Percentiles rank a stretch among this genome's conserved stretches.
Conservation (phyloP, 768 basidiomycete species). For the Termitomyces bulborhizus region DNA sequence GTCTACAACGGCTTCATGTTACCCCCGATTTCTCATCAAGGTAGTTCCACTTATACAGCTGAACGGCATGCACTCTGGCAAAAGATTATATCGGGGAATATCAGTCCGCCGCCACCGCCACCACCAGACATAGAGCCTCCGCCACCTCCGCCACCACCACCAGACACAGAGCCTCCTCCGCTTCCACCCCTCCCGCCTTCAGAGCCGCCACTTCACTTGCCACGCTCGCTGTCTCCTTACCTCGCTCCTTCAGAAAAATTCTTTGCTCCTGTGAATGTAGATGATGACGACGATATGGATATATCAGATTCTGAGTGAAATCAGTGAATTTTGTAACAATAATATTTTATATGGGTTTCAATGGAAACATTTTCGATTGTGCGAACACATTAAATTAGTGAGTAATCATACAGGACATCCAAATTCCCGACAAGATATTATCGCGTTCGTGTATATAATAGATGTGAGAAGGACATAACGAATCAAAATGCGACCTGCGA, state of each 20-base stretch:
- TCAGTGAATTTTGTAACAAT: background rate
- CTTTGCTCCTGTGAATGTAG: background rate
- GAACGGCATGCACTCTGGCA: conserved; percentile 37
- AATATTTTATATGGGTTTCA: no score
- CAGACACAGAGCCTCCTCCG: conserved; percentile 4
- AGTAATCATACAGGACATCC: background rate
- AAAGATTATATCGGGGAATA: conserved; percentile 20
- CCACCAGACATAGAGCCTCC: conserved; percentile 1
- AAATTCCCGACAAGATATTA: no score
- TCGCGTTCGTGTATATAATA: background rate
- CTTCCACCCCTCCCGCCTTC: conserved; percentile 18
- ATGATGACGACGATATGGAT: conserved; percentile 22
- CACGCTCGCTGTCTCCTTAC: conserved; percentile 19
- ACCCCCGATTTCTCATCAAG: conserved; percentile 22
- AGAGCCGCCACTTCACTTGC: conserved; percentile 6
- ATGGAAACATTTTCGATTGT: background rate
- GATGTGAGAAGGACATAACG: background rate
- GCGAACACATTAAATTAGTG: background rate
- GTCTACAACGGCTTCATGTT: conserved; percentile 38
- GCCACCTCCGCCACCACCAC: conserved; percentile 15
- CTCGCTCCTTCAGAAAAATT: background rate
- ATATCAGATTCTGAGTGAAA: conserved; percentile 22
- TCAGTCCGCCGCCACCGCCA: conserved; percentile 15
- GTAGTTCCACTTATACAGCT: conserved; percentile 24
- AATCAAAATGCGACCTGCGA: conserved; percentile 40